These are phyloP conservation scores for Verticillium nubilum DNA, from an alignment of 2,329 filamentous ascomycete genomes.

Conservation along the genomic window DNA sequence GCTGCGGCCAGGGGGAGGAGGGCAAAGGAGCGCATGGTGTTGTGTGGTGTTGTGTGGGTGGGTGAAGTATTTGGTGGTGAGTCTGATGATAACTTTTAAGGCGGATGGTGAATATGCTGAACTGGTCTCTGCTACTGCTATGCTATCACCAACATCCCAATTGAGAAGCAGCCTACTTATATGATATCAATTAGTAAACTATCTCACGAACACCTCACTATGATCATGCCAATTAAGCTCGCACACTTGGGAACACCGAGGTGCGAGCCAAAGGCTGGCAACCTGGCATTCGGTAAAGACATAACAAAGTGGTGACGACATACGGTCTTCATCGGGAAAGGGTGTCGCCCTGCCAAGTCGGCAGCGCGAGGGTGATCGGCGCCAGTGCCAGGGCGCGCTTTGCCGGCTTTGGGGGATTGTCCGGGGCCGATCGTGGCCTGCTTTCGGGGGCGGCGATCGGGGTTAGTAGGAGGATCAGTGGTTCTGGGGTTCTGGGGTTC, in stretches of 20 bases:
- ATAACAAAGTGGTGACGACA: slow-evolving; percentile 9
- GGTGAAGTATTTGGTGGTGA: too few relatives aligned
- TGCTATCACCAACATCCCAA: not conserved
- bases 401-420: not conserved
- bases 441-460: slow-evolving; percentile 3
- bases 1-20: slow-evolving; percentile 7
- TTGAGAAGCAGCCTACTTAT: not conserved
- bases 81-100: too few relatives aligned
- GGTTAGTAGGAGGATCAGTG: not conserved
- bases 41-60: not conserved
- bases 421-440: not conserved
- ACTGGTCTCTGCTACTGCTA: not conserved
- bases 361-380: not conserved
- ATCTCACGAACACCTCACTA: slow-evolving; percentile 1
- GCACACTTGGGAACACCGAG: slow-evolving; percentile 9
- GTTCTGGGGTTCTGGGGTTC: not conserved
- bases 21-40: slow-evolving; percentile 7
- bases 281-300: not conserved
- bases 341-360: not conserved
- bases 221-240: slow-evolving; percentile 11
- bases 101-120: not conserved
- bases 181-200: not conserved
- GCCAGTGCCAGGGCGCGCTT: not conserved
- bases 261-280: slow-evolving; percentile 4
- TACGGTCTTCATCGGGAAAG: slow-evolving; percentile 2